These are phyloP conservation scores for Carex kokanica DNA, from an alignment of 176 grass and related monocot species.

Conservation along the genomic window DNA sequence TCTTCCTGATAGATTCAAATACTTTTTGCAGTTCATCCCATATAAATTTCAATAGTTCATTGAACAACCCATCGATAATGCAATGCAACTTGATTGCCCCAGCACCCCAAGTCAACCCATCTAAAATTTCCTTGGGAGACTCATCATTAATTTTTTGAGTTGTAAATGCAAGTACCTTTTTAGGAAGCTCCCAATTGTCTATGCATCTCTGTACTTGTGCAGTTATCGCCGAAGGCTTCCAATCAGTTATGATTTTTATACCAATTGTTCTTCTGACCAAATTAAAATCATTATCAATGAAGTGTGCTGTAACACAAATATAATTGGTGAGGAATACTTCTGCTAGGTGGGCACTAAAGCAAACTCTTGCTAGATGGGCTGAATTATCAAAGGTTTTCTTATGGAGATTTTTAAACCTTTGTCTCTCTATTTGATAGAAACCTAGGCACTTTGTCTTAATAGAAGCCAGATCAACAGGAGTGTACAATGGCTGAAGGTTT, in stretches of 20 bases:
- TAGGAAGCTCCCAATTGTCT: no score
- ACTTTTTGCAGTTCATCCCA: no score
- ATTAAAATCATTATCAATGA: constrained; percentile 6
- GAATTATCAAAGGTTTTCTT: background rate
- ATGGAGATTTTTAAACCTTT: background rate
- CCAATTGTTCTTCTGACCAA: background rate
- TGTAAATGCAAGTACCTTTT: no score
- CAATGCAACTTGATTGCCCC: no score
- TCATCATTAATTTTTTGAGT: no score
- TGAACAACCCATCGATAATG: no score
- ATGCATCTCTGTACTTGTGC: background rate
- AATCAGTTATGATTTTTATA: background rate
- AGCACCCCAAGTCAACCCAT: no score
- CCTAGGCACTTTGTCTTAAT: background rate
- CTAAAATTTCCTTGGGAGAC: no score
- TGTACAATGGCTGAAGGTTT: background rate
- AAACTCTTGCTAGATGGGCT: background rate
- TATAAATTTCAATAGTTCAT: no score
- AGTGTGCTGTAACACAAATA: background rate
- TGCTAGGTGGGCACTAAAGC: no score
- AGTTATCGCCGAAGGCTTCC: fast-evolving
- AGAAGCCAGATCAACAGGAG: background rate
- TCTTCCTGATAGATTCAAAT: no score
- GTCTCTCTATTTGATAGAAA: background rate
- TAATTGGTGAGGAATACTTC: no score